Conservation (phyloP, 2,329 filamentous ascomycete species). For the Bimuria novae-zelandiae region DNA sequence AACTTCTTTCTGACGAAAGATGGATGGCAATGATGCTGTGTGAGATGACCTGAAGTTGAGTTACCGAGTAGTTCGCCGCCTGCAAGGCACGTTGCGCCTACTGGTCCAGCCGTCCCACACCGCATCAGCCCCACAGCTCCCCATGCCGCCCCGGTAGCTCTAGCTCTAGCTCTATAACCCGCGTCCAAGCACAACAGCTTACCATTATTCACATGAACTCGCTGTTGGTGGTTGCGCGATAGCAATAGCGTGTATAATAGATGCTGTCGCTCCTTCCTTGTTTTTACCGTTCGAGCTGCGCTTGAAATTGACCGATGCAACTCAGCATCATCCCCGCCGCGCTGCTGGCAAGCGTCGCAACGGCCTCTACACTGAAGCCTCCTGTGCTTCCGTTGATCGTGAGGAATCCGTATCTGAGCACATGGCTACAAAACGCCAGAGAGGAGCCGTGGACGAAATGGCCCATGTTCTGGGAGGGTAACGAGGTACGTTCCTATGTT, state of each 20-base stretch:
- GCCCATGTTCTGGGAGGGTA: slow-evolving; percentile 84
- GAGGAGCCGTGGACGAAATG: slow-evolving; percentile 78
- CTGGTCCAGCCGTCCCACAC: slow-evolving; percentile 28
- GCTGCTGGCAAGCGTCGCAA: slow-evolving; percentile 49
- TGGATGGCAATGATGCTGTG: slow-evolving; percentile 4
- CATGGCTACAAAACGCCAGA: slow-evolving; percentile 67
- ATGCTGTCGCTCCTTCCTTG: background rate
- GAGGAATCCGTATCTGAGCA: slow-evolving; percentile 57
- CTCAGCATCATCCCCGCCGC: slow-evolving; percentile 26
- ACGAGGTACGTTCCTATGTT: slow-evolving; percentile 53
- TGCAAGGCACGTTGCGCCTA: slow-evolving; percentile 35
- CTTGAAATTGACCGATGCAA: slow-evolving; percentile 32
- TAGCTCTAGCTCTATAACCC: slow-evolving; percentile 9
- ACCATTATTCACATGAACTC: slow-evolving; percentile 2
- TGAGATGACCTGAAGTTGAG: background rate
- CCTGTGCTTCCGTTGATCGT: slow-evolving; percentile 57
- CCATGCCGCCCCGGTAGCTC: slow-evolving; percentile 21
- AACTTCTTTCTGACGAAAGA: slow-evolving; percentile 5
- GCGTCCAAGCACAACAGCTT: slow-evolving; percentile 10
- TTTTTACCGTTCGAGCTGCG: slow-evolving; percentile 5
- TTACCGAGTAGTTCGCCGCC: too few species aligned
- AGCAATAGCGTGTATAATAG: slow-evolving; percentile 10
- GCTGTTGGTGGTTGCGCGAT: slow-evolving; percentile 1
- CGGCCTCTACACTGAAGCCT: slow-evolving; percentile 60
- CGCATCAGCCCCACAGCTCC: slow-evolving; percentile 27